Conservation (phyloP, 2,329 filamentous ascomycete genomes). For the Penicillium nordicum region DNA sequence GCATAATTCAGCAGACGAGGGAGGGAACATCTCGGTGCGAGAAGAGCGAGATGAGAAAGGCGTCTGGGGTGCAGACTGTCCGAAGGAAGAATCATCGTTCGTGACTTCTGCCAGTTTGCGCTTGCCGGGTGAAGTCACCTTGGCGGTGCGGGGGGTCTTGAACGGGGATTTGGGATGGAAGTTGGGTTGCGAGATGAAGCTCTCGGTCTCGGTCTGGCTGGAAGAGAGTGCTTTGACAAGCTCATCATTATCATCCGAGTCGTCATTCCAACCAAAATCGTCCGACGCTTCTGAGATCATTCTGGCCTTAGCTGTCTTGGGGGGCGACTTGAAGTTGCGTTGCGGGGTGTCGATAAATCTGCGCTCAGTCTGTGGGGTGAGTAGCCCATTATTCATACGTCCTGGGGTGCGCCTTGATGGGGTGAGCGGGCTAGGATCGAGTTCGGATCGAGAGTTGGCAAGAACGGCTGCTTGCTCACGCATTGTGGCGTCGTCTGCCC, state of each 20-base stretch:
- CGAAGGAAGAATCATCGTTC: neutral
- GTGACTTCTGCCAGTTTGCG: conserved; percentile 31
- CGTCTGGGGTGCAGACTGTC: conserved; percentile 4
- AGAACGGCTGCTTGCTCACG: conserved; percentile 51
- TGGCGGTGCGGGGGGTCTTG: conserved; percentile 36
- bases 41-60: conserved; percentile 12
- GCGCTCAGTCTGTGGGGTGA: conserved; percentile 36
- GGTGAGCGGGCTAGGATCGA: conserved; percentile 14
- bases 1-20: conserved; percentile 30
- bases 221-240: conserved; percentile 12
- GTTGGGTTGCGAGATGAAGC: conserved; percentile 27
- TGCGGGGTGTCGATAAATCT: conserved; percentile 14
- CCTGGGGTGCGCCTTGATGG: conserved; percentile 12
- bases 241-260: conserved; percentile 33
- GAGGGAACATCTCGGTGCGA: conserved; percentile 10
- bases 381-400: conserved; percentile 21
- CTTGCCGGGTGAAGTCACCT: conserved; percentile 37
- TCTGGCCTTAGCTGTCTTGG: conserved; percentile 28
- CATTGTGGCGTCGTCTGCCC: conserved; percentile 56
- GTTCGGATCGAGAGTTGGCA: conserved; percentile 50
- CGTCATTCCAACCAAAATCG: conserved; percentile 38
- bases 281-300: conserved; percentile 37
- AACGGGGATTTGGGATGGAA: conserved; percentile 35
- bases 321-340: conserved; percentile 14
- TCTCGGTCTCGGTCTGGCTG: conserved; percentile 12